Base-by-base conservation (phyloP, 2,329 filamentous ascomycete genomes). In the Macroventuria anomochaeta region DNA sequence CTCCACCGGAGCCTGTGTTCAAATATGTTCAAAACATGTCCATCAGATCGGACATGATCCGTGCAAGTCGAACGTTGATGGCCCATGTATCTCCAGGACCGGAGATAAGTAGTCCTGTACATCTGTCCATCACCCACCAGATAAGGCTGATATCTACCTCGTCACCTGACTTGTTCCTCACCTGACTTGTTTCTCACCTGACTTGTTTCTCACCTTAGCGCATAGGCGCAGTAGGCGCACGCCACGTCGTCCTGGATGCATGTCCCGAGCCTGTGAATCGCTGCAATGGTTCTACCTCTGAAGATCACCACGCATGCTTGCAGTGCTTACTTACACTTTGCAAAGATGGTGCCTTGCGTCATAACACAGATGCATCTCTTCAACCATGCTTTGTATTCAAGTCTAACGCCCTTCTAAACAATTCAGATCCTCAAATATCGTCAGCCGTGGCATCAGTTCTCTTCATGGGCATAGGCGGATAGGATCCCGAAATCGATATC, bases 151-250 rank as follows among this genome's bases (percentile, higher is more conserved):
- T 18, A 23, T 17, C n/a, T 6, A 34, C 17, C 12, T 37, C 23
- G n/a, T 46, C 42, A 46, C 42, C 25, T 37, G 33, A 34, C 11
- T 26, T 37, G 31, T 33, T 37, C 42, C 42, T 46, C 42, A 46
- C 42, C 25, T 37, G 33, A 34, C 11, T 26, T 37, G 31, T 33
- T 37, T 33, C 42, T 46, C 42, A 46, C 42, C 25, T 37, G 33
- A 34, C 11, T 26, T 37, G 31, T 33, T 37, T 33, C 42, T 46
- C 42, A 37, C 12, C 42, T 46, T 46, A 23, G 42, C 33, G 42
- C 15, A 17, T 10, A 1, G 15, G 42, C 15, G 10, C 5, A 1
- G 15, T 11, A 37, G 5, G 10, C 11, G 23, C n/a, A 46, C 32
- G 42, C 33, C 33, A 29, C 33, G 2, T 46, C 17, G 10, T 12